phyloP scores from a whole-genome alignment of 1,139 yeast genomes.

The Kodamaea sp. region DNA sequence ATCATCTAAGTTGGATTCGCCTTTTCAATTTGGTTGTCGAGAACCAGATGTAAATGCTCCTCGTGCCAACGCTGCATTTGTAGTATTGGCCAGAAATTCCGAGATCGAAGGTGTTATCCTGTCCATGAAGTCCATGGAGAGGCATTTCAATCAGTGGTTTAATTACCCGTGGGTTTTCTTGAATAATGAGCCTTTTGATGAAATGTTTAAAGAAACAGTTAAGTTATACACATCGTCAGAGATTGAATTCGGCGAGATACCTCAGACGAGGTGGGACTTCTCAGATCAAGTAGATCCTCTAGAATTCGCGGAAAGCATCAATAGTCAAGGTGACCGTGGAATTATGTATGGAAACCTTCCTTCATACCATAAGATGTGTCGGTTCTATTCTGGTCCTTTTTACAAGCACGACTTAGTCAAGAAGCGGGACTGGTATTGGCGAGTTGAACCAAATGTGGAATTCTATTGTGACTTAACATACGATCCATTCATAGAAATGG shows the following conservation, averaged over 20 bases:
- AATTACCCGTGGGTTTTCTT: slow-evolving; percentile 87
- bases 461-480: slow-evolving; percentile 88
- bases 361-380: slow-evolving; percentile 72
- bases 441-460: slow-evolving; percentile 89
- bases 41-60: slow-evolving; percentile 32
- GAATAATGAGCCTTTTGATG: slow-evolving; percentile 73
- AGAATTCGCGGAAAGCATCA: slow-evolving; percentile 52
- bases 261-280: slow-evolving; percentile 66
- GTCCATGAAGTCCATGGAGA: slow-evolving; percentile 72
- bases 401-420: slow-evolving; percentile 71
- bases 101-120: slow-evolving; percentile 70
- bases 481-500: slow-evolving; percentile 88
- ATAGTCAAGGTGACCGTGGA: slow-evolving; percentile 75
- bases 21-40: slow-evolving; percentile 56
- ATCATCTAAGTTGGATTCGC: slow-evolving; percentile 35
- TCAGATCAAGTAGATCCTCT: slow-evolving; percentile 26
- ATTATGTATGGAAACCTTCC: slow-evolving; percentile 79
- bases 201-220: slow-evolving; percentile 58
- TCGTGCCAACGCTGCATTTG: slow-evolving; percentile 75
- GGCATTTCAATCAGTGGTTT: slow-evolving; percentile 89
- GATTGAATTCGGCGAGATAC: slow-evolving; percentile 72
- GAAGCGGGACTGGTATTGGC: slow-evolving; percentile 86
- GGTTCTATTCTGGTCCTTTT: slow-evolving; percentile 78
- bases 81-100: slow-evolving; percentile 76
- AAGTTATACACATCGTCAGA: slow-evolving; percentile 50